Evolutionary conservation across 805 yeast genomes (phyloP).

Genomic region (Ogataea methylovora): DNA sequence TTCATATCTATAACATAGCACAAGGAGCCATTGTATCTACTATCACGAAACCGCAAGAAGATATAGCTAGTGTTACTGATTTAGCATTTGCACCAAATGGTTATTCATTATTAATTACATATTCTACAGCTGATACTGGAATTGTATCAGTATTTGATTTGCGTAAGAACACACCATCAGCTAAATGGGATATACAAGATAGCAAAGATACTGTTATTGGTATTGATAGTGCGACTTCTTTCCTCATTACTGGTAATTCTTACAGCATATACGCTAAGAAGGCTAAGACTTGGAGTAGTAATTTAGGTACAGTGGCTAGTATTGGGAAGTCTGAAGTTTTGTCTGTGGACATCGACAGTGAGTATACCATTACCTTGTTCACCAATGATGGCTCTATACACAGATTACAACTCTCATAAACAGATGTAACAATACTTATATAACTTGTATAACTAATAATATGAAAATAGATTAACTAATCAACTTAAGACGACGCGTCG

Average conservation of each 20-base stretch:
- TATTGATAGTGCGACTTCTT: slow-evolving; percentile 12
- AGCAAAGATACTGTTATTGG: slow-evolving; percentile 1
- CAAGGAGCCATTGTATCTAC: slow-evolving; percentile 27
- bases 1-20: slow-evolving; percentile 33
- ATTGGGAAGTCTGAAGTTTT: no score
- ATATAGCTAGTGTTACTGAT: not conserved
- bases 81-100: slow-evolving; percentile 57
- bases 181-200: no score
- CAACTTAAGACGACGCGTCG: no score
- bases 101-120: slow-evolving; percentile 41
- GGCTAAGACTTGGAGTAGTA: slow-evolving; percentile 12
- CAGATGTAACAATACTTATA: no score
- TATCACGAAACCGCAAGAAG: slow-evolving; percentile 8
- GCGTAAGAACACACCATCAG: slow-evolving; percentile 9
- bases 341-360: no score
- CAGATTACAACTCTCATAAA: no score
- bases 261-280: slow-evolving; percentile 14
- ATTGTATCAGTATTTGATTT: slow-evolving; percentile 13
- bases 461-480: no score
- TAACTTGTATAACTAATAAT: no score
- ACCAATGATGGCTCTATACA: no score
- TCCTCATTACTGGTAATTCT: slow-evolving; percentile 8
- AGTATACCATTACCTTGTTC: no score
- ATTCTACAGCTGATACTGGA: slow-evolving; percentile 6
- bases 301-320: not conserved